Evolutionary conservation across 2,329 filamentous ascomycete genomes (phyloP), one percentile per base, ranked within the genome.

Genomic region (Remersonia thermophila): DNA sequence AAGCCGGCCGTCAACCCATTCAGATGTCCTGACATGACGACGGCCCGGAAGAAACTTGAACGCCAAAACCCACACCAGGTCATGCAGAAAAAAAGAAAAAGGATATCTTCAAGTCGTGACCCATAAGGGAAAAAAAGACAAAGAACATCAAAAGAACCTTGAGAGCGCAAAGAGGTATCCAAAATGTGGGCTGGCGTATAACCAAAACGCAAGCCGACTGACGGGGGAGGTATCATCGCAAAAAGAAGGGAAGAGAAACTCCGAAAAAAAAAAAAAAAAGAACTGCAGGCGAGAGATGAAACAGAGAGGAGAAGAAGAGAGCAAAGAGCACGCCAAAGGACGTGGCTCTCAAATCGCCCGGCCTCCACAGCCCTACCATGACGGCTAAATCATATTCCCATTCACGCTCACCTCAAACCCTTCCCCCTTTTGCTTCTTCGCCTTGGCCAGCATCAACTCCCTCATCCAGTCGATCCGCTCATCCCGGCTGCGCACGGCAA

Each of bases 401-500:
- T 89, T 89, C 45, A 87, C 75, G 53, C 77, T 81, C 49, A 91
- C 75, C 60, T 87, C 81, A 49, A 81, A 89, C 13, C 84, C 84
- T 49, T 85, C 78, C 32, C 74, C 77, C 69, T 87, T 91, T 60
- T 85, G 80, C 65, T 79, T 83, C 55, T 85, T 65, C 13, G 84
- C 84, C 65, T 91, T 91, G 36, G 84, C 84, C 31, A 93, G 73
- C 84, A 93, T 93, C 42, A 93, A 64, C 68, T 93, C 84, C 37
- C 84, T 71, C 84, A 93, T 93, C 91, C 91, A 98, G 56, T 95
- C 89, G 51, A 96, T 95, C 43, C 89, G 73, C 55, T 95, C 83
- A 53, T 95, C 84, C 11, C 86, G 73, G 50, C 69, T 76, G 61
- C 80, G 81, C 48, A 95, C 89, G 0, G 89, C 84, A 55, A 96